Conservation (phyloP, 2,329 filamentous ascomycete species). For the Aspergillus spinulosporus region DNA sequence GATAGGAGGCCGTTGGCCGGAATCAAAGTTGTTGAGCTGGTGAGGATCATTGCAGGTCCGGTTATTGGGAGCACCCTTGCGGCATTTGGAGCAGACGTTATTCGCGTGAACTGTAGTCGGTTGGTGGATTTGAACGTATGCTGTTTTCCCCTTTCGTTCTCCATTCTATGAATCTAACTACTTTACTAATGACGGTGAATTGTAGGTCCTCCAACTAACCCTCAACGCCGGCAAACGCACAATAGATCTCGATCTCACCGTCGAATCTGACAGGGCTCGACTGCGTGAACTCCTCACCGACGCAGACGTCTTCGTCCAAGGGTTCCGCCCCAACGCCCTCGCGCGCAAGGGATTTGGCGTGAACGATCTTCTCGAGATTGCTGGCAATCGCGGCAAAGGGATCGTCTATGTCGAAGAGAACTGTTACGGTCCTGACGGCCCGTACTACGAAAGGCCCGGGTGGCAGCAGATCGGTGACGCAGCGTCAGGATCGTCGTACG, state of each 20-base stretch:
- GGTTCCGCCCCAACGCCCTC: conserved; percentile 50
- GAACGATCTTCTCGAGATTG: conserved; percentile 37
- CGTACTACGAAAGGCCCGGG: conserved; percentile 46
- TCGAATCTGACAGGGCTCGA: conserved; percentile 38
- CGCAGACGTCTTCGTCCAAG: conserved; percentile 56
- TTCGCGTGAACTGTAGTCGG: conserved; percentile 45
- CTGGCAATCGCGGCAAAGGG: conserved; percentile 41
- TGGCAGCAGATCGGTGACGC: conserved; percentile 54
- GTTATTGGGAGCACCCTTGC: conserved; percentile 45
- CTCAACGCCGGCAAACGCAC: conserved; percentile 14
- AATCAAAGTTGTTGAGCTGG: conserved; percentile 52
- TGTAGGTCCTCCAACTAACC: not conserved
- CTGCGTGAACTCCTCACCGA: conserved; percentile 47
- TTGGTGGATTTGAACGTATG: not conserved
- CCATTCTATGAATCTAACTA: not conserved
- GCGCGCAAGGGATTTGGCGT: conserved; percentile 6
- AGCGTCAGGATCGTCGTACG: conserved; percentile 36
- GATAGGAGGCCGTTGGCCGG: conserved; percentile 45
- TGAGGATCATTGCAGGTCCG: conserved; percentile 42
- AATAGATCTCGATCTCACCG: conserved; percentile 47
- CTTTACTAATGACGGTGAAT: not conserved
- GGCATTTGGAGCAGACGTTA: conserved; percentile 50
- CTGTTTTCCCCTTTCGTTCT: not conserved
- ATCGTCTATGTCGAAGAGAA: conserved; percentile 52
- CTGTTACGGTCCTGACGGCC: conserved; percentile 51